Evolutionary conservation across 129 eudicot species (phyloP), one percentile per base, ranked within the genome.

Genomic region (Helianthus tuberosus): DNA sequence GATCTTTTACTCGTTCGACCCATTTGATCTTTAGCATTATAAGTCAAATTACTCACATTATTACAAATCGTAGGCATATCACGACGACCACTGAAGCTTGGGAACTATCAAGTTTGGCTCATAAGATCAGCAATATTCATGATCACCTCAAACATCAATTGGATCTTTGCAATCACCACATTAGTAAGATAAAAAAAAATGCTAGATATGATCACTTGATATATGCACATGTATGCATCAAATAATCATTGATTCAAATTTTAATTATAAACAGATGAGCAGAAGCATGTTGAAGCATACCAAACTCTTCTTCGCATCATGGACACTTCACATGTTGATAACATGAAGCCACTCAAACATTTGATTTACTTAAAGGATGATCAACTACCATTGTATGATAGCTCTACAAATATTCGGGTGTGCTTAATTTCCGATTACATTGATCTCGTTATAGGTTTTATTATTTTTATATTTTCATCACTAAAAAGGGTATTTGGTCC

Each of bases 91-190:
- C 90, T 0, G 91, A 90, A 80, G 84, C 92, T 14, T 87, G 93
- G 96, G 96, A 90, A 79, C 68, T 90, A 49, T 83, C 89, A 5
- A 90, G 93, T 75, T 83, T 90, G 81, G 87, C 89, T 23, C 91
- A 90, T 79, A 90, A 90, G 77, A 86, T 90, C 66, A 83, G 79
- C 71, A 88, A 79, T 75, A 90, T 85, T 43, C 86, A 80, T 64
- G 79, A 72, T 54, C 96, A 87, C 70, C 84, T 90, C 7, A 73
- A 35, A 57, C 74, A 82, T 55, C 89, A 87, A 54, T 66, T 88
- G 32, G 75, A 67, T 11, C 84, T 85, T n/a, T 87, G 90, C 73
- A 72, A 87, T 41, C 89, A 83, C 41, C 84, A 87, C 55, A 84
- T 90, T 38, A 83, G 93, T 90, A 72, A 83, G 86, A 72, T 73